phyloP scores from a whole-genome alignment of 129 eudicot genomes.

The Ambrosia trifida region DNA sequence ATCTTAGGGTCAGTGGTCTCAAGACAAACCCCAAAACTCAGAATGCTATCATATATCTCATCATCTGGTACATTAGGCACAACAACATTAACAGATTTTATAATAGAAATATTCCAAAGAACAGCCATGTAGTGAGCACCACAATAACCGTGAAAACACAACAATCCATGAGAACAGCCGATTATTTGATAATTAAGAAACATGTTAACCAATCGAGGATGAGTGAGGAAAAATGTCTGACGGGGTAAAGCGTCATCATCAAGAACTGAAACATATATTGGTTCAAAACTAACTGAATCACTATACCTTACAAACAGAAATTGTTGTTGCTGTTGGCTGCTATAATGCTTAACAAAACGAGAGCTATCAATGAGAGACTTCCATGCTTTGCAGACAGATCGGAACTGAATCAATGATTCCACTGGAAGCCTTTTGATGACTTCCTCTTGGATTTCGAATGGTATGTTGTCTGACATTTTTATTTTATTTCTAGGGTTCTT shows the following conservation, averaged over 20 bases:
- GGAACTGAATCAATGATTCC: slow-evolving; percentile 40
- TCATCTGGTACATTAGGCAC: too few species aligned
- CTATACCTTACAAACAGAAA: slow-evolving; percentile 24
- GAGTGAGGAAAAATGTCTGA: too few species aligned
- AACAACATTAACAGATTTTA: too few species aligned
- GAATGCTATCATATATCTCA: too few species aligned
- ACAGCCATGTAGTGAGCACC: too few species aligned
- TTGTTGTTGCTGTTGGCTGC: neutral
- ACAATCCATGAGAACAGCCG: too few species aligned
- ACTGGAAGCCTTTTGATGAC: slow-evolving; percentile 41
- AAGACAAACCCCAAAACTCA: too few species aligned
- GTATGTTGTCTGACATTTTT: slow-evolving; percentile 39
- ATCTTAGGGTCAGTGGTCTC: too few species aligned
- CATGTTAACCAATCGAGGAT: too few species aligned
- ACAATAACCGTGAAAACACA: too few species aligned
- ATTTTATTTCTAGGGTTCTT: neutral
- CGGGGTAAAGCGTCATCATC: slow-evolving; percentile 21
- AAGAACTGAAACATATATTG: slow-evolving; percentile 5
- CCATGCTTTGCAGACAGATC: slow-evolving; percentile 45
- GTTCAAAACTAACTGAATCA: neutral
- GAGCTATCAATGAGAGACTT: slow-evolving; percentile 39
- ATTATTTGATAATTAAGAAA: too few species aligned
- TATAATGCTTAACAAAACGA: slow-evolving; percentile 30
- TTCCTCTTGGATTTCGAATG: slow-evolving; percentile 39
- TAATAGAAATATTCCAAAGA: too few species aligned